Evolutionary conservation across 2,329 filamentous ascomycete species (phyloP), one percentile per base, ranked within the genome.

Genomic region (Alternaria ethzedia): DNA sequence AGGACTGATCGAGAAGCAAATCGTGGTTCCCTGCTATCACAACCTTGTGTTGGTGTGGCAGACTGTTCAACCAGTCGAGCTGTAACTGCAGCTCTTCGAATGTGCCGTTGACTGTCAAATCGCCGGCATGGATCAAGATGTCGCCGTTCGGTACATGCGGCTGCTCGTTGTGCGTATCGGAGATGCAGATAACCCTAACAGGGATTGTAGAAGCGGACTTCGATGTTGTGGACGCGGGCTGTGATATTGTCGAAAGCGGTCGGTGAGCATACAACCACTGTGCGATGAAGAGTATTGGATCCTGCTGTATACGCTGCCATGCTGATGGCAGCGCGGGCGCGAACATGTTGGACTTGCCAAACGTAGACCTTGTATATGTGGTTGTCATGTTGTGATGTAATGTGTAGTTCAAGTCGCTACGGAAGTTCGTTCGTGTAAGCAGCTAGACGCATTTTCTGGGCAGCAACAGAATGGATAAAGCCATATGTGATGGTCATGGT

Each of bases 21-120:
- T 97, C 94, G 78, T 97, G 94, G 75, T 97, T 97, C 1, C 94
- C 94, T 15, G 89, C 89, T 32, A 97, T 88, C 43, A 93, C 85
- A 28, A 97, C 84, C 79, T 97, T 97, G 79, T 95, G 85, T 26
- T 81, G 78, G 74, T 96, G 92, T 0, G 91, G 91, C 8, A 93
- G 86, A 5, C 83, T 82, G 56, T 85, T 86, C 10, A 97, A 83
- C 93, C 93, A 97, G 81, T 95, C 87, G 32, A 97, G 83, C 71
- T 94, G 89, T 7, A 82, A 82, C 81, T 96, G 92, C 55, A 97
- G 88, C 65, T 93, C 90, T 15, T 82, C 82, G 1, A 87, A 85
- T 2, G 88, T 90, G 47, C 94, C 94, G 21, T 84, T 83, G 68
- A 92, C 88, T 54, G 89, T 90, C 68, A 97, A 83, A 80, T 97